phyloP scores from a whole-genome alignment of 129 eudicot species.

The Artemisia annua region DNA sequence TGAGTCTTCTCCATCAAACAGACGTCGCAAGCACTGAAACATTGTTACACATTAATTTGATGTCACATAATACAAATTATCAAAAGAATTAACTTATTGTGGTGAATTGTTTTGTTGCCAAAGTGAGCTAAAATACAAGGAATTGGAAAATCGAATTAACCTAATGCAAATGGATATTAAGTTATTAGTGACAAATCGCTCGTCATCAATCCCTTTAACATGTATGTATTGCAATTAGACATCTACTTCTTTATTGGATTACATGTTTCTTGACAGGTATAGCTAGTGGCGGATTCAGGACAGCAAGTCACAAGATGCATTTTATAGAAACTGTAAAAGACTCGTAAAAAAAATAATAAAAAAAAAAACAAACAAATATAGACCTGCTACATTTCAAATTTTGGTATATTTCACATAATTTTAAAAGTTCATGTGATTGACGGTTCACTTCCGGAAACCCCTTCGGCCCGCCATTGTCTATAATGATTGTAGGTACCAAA shows the following conservation, averaged over 20 bases:
- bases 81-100: neutral
- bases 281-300: neutral
- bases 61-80: neutral
- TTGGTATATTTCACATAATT: no score
- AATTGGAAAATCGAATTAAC: no score
- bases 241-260: neutral
- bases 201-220: neutral
- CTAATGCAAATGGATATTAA: no score
- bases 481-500: neutral
- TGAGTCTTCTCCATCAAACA: conserved; percentile 48
- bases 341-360: no score
- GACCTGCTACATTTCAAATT: no score
- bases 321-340: no score
- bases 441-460: no score
- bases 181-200: neutral
- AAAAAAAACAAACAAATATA: no score
- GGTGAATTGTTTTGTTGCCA: neutral
- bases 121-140: no score
- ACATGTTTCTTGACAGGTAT: neutral
- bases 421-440: no score
- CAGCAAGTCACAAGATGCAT: no score
- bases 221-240: neutral
- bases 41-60: neutral
- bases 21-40: conserved; percentile 52
- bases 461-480: no score